phyloP scores from a whole-genome alignment of 1,284 basidiomycete species.

The Trametes polyzona region DNA sequence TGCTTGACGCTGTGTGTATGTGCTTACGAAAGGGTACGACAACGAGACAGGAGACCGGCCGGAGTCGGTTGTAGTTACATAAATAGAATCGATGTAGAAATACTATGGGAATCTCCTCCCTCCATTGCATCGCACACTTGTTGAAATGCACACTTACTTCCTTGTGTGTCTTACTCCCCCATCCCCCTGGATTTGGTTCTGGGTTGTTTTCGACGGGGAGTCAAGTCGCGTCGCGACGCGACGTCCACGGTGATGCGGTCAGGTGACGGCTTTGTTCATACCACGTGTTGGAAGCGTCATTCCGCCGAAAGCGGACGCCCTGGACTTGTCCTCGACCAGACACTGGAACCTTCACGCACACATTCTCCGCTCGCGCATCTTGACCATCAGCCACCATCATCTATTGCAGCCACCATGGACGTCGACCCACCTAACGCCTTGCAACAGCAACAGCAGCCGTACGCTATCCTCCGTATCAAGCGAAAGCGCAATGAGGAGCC shows the following conservation, averaged over 20 bases:
- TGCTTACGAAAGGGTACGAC: neutral
- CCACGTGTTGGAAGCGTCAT: neutral
- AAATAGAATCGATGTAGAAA: no score
- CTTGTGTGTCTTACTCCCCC: no score
- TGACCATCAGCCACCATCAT: neutral
- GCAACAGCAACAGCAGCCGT: constrained; percentile 44
- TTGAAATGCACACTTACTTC: no score
- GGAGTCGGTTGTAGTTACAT: no score
- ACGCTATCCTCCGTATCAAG: constrained; percentile 78
- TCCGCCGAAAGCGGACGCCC: neutral
- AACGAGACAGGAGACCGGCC: no score
- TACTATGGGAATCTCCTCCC: no score
- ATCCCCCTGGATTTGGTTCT: no score
- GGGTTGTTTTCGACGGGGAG: no score
- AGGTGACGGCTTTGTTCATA: neutral
- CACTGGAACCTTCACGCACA: neutral
- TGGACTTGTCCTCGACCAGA: neutral
- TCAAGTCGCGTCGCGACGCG: neutral
- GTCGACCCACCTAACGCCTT: constrained; percentile 17
- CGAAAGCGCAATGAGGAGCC: constrained; percentile 80
- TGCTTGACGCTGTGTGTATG: neutral
- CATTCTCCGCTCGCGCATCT: neutral
- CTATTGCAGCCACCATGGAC: constrained; percentile 11
- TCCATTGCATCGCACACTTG: no score
- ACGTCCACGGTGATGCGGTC: neutral